Conservation (phyloP, 192 early-diverging fungal genomes). For the Geosiphon pyriformis region DNA sequence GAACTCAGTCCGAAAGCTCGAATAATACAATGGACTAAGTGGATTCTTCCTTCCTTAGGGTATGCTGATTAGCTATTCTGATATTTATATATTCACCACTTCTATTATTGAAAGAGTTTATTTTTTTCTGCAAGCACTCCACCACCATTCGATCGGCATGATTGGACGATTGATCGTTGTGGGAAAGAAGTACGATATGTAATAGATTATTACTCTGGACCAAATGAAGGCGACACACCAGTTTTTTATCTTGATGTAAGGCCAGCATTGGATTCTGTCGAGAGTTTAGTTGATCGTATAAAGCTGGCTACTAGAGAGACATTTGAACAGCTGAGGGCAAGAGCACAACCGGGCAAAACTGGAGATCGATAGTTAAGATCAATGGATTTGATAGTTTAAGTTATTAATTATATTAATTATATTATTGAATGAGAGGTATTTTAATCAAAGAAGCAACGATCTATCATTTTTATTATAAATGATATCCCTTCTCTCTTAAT, state of each 20-base stretch:
- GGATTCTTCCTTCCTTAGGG: conserved; percentile 44
- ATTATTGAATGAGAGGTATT: no score
- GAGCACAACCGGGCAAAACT: conserved; percentile 21
- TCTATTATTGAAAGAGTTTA: not conserved
- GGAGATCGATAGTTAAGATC: not conserved
- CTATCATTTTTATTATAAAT: no score
- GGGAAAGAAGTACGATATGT: conserved; percentile 90
- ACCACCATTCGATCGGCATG: conserved; percentile 93
- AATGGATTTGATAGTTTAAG: no score
- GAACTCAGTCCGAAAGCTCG: conserved; percentile 71
- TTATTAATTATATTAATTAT: no score
- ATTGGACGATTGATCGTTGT: conserved; percentile 92
- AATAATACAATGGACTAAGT: conserved; percentile 41
- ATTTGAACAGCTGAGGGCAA: conserved; percentile 39
- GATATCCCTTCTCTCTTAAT: no score
- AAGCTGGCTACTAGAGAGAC: conserved; percentile 52
- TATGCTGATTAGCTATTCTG: conserved; percentile 36
- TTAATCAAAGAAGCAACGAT: no score
- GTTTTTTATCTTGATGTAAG: conserved; percentile 92
- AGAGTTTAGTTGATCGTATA: conserved; percentile 57
- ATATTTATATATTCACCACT: not conserved
- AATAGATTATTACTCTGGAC: conserved; percentile 92
- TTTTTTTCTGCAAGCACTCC: conserved; percentile 53
- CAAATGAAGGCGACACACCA: conserved; percentile 67
- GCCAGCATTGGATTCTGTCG: conserved; percentile 80